Base-by-base conservation (phyloP, 768 basidiomycete species). In the Trametes villosa region DNA sequence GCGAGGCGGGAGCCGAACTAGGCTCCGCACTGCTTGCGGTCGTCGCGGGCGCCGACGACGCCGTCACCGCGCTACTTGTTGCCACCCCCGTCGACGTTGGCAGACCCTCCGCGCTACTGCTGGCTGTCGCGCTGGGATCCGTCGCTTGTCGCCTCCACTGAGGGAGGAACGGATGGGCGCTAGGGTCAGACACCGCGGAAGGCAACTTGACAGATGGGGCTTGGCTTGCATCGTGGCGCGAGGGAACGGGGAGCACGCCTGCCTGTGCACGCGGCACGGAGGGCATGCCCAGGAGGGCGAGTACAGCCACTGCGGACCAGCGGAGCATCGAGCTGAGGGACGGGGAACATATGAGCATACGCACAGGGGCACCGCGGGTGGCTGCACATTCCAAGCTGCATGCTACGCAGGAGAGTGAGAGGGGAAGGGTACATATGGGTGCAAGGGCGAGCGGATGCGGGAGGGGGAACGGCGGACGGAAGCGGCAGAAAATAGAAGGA, bases 141-240 rank as follows among this genome's bases (percentile, higher is more conserved):
- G 42, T n/a, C 11, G 44, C 55, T 41, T 62, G 61, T 22, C 61
- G 55, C 38, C 40, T 53, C 56, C 54, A 53, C 50, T 45, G 34
- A 27, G 53, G 47, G 34, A 41, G 31, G 59, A 18, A 41, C 27
- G 41, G 7, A 20, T 44, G 27, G 45, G 40, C 61, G 61, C 55
- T 46, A 27, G 36, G 24, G 9, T 36, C 44, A 46, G 24, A 15
- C 18, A 20, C 33, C 4, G 46, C 15, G 7, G 54, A 26, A 48
- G 61, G 40, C 27, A 46, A 24, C 26, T 26, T 57, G 50, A 45
- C 45, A 48, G 55, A 53, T 33, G 40, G 15, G 42, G 44, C 9
- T 27, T 40, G 38, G 22, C 30, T 26, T 30, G 29, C 15, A 17
- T 30, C 41, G 20, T 13, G 45, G 24, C 34, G 55, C 18, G 51